Percentiles rank a stretch among this genome's conserved stretches.
Evolutionary conservation across 1,284 basidiomycete species (phyloP).

Genomic region (Fomitopsis betulina): DNA sequence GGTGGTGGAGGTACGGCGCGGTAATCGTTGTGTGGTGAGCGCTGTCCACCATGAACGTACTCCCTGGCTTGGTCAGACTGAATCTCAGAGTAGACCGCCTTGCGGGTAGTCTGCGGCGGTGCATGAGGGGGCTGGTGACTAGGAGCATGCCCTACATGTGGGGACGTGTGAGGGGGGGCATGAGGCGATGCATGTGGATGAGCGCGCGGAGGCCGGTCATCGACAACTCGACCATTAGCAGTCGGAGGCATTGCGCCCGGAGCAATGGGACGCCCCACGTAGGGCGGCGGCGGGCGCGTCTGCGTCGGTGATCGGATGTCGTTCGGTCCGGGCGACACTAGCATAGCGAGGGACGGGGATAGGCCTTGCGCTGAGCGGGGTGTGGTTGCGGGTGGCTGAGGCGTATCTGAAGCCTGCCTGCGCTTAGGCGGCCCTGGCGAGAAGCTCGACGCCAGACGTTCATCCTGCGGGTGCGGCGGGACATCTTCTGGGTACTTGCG

Average conservation of each 20-base stretch:
- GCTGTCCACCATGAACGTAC: neutral
- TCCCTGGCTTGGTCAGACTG: neutral
- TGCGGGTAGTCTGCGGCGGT: neutral
- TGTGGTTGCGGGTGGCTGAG: slow-evolving; percentile 9
- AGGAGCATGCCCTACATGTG: neutral
- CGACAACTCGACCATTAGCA: slow-evolving; percentile 1
- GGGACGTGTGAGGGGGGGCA: neutral
- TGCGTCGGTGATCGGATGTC: slow-evolving; percentile 21
- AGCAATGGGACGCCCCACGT: slow-evolving; percentile 9
- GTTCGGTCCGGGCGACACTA: slow-evolving; percentile 24
- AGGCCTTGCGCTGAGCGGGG: slow-evolving; percentile 18
- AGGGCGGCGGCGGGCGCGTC: slow-evolving; percentile 11
- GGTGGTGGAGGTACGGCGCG: neutral
- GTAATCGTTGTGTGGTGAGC: neutral
- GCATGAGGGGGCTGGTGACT: neutral
- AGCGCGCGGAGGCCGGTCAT: neutral
- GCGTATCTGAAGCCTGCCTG: slow-evolving; percentile 19
- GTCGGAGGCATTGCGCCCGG: slow-evolving; percentile 6
- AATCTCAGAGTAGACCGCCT: slow-evolving; percentile 2
- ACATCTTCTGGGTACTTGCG: slow-evolving; percentile 41
- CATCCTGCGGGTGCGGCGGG: slow-evolving; percentile 19
- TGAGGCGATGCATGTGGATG: neutral
- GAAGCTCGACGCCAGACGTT: slow-evolving; percentile 12
- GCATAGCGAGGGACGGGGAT: slow-evolving; percentile 30
- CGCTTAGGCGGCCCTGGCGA: slow-evolving; percentile 21